Evolutionary conservation across 352 stramenopile genomes (phyloP).

Genomic region (Phytophthora meadii): DNA sequence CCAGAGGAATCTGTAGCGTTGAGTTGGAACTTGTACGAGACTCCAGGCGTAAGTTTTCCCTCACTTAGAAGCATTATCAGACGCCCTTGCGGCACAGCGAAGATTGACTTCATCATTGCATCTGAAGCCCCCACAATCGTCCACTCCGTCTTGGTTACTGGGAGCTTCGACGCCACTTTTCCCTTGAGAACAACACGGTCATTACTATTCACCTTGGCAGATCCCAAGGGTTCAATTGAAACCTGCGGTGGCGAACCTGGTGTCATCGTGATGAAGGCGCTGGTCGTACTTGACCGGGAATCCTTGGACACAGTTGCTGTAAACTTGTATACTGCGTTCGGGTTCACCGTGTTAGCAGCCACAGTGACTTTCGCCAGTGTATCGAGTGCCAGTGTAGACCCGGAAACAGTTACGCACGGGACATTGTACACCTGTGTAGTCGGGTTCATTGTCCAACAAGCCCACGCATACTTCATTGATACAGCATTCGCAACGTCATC

Average conservation of each 20-base stretch:
- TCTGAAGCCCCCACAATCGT: constrained; percentile 44
- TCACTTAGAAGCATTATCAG: constrained; percentile 62
- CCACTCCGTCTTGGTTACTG: constrained; percentile 55
- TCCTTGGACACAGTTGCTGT: constrained; percentile 51
- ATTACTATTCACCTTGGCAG: constrained; percentile 63
- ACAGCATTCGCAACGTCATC: constrained; percentile 48
- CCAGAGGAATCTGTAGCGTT: constrained; percentile 50
- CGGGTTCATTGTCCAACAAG: constrained; percentile 38
- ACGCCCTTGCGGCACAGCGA: constrained; percentile 42
- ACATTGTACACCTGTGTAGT: constrained; percentile 42
- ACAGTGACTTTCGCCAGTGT: constrained; percentile 44
- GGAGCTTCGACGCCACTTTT: constrained; percentile 51
- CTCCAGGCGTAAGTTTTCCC: constrained; percentile 47
- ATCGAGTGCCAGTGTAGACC: constrained; percentile 30
- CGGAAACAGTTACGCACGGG: constrained; percentile 33
- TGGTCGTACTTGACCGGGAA: constrained; percentile 39
- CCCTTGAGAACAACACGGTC: constrained; percentile 63
- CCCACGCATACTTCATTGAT: constrained; percentile 52
- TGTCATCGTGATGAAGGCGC: constrained; percentile 52
- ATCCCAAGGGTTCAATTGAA: constrained; percentile 53
- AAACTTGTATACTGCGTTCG: constrained; percentile 65
- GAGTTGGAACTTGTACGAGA: constrained; percentile 62
- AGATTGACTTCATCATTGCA: constrained; percentile 40
- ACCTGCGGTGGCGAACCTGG: constrained; percentile 59
- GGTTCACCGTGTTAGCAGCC: constrained; percentile 50